Conservation (phyloP, 345 rosid species). For the Gossypium thurberi region DNA sequence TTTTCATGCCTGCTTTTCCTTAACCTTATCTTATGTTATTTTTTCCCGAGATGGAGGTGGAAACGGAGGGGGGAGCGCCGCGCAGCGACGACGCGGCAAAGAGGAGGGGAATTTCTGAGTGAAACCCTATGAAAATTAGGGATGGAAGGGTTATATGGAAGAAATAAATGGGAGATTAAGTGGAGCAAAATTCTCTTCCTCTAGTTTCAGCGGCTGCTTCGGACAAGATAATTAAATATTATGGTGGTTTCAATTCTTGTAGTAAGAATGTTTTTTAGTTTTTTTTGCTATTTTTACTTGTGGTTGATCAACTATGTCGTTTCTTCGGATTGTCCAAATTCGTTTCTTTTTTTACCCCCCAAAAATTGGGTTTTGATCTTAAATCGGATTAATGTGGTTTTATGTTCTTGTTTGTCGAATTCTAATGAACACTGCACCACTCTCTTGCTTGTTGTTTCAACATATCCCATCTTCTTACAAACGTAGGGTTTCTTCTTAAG, state of each 20-base stretch:
- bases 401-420: not conserved
- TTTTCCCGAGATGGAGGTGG: slow-evolving; percentile 13
- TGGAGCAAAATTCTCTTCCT: slow-evolving; percentile 33
- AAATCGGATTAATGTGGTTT: not conserved
- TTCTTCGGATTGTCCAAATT: not conserved
- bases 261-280: not conserved
- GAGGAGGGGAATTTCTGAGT: slow-evolving; percentile 12
- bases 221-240: slow-evolving; percentile 15
- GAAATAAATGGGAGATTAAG: slow-evolving; percentile 19
- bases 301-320: slow-evolving; percentile 3
- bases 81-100: slow-evolving; percentile 26
- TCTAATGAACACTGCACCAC: not conserved
- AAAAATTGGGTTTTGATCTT: not conserved
- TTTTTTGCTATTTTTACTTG: slow-evolving; percentile 2
- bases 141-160: slow-evolving; percentile 19
- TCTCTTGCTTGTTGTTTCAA: no score
- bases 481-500: no score
- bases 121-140: slow-evolving; percentile 21
- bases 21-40: slow-evolving; percentile 17
- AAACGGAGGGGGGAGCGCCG: not conserved
- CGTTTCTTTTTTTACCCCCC: not conserved
- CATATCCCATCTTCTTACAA: no score
- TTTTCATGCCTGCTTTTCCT: slow-evolving; percentile 27
- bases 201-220: slow-evolving; percentile 33
- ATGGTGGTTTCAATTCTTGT: not conserved